These are phyloP conservation scores for Testicularia cyperi DNA, from an alignment of 1,284 basidiomycete species.

Conservation along the genomic window DNA sequence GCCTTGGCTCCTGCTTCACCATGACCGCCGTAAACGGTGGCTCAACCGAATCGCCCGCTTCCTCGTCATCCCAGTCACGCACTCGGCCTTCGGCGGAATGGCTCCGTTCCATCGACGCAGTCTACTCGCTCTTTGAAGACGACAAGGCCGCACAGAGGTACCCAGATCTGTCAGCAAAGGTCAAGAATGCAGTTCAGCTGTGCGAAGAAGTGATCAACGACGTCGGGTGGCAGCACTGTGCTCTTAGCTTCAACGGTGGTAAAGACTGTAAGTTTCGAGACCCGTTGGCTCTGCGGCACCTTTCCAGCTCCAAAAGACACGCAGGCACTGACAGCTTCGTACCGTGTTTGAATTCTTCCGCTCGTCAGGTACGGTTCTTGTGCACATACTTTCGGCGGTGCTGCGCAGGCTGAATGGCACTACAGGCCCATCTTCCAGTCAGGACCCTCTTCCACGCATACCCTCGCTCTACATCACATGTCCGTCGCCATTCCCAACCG, in stretches of 20 bases:
- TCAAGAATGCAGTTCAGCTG: conserved; percentile 36
- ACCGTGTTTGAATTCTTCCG: neutral
- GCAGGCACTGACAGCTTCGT: neutral
- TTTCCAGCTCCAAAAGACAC: too few relatives aligned
- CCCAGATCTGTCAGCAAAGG: conserved; percentile 30
- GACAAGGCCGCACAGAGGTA: conserved; percentile 8
- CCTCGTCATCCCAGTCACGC: neutral
- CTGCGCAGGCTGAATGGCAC: conserved; percentile 64
- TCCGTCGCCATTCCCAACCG: conserved; percentile 77
- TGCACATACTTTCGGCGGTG: conserved; percentile 79
- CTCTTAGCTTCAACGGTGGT: conserved; percentile 91
- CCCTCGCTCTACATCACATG: conserved; percentile 85
- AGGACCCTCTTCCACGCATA: conserved; percentile 64
- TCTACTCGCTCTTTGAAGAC: conserved; percentile 50
- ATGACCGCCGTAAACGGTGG: too few relatives aligned
- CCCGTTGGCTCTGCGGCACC: neutral
- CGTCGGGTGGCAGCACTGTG: conserved; percentile 41
- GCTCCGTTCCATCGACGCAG: conserved; percentile 53
- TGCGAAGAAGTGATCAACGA: conserved; percentile 50
- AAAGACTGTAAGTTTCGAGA: conserved; percentile 79
- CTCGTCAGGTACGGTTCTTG: conserved; percentile 74
- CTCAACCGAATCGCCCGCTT: neutral
- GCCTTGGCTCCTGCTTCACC: too few relatives aligned
- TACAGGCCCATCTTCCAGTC: neutral
- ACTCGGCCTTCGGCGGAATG: conserved; percentile 20